phyloP scores from a whole-genome alignment of 1,284 basidiomycete genomes.

The Leccinum pachyderme region DNA sequence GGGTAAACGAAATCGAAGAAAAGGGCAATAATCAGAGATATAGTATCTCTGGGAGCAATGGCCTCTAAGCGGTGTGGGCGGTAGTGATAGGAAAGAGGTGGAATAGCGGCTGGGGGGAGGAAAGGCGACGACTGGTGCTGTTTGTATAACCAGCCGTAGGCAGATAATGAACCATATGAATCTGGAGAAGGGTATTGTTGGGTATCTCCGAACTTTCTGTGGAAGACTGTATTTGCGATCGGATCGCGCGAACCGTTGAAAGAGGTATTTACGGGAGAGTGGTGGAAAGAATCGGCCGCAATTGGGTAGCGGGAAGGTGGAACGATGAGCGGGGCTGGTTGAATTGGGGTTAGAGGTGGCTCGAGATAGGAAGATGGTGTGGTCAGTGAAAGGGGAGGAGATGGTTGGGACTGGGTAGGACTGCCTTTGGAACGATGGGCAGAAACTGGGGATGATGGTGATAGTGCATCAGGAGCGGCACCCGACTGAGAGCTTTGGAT shows the following conservation, averaged over 20 bases:
- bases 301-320: conserved; percentile 71
- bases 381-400: conserved; percentile 45
- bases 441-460: conserved; percentile 54
- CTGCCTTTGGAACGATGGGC: conserved; percentile 43
- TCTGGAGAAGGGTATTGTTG: conserved; percentile 47
- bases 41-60: conserved; percentile 72
- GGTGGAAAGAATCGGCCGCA: conserved; percentile 62
- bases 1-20: conserved; percentile 91
- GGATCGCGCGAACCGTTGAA: conserved; percentile 34
- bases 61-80: conserved; percentile 70
- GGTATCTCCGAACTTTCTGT: conserved; percentile 43
- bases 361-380: conserved; percentile 53
- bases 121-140: conserved; percentile 53
- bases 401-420: conserved; percentile 47
- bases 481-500: conserved; percentile 35
- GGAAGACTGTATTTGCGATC: conserved; percentile 28
- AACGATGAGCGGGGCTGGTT: conserved; percentile 39
- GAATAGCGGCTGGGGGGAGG: conserved; percentile 52
- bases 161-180: conserved; percentile 56
- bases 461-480: conserved; percentile 41
- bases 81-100: conserved; percentile 70
- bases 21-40: conserved; percentile 74
- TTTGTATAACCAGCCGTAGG: conserved; percentile 70
- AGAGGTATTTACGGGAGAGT: conserved; percentile 37
- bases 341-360: conserved; percentile 44